Percentiles rank a stretch among this genome's conserved stretches.
Evolutionary conservation across 2,329 filamentous ascomycete genomes (phyloP).

Genomic region (Beauveria pseudobassiana): DNA sequence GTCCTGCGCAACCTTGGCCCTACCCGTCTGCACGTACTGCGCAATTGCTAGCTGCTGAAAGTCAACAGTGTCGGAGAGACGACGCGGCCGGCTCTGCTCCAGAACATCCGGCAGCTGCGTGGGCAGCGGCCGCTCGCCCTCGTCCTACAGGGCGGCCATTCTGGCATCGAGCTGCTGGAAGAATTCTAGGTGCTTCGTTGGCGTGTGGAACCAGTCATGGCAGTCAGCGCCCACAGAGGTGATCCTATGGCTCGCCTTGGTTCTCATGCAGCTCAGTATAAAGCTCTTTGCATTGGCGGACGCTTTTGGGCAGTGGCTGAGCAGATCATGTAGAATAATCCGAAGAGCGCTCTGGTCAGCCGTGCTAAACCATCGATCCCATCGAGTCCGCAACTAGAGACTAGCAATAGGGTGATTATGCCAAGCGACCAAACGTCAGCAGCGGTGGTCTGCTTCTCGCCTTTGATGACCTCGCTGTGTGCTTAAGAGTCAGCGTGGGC

Average conservation of each 20-base stretch:
- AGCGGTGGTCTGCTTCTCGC: conserved; percentile 23
- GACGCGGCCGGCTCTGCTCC: not conserved
- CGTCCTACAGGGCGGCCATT: conserved; percentile 21
- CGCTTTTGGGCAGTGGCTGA: conserved; percentile 6
- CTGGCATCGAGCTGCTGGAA: conserved; percentile 25
- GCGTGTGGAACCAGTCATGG: conserved; percentile 29
- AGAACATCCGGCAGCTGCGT: conserved; percentile 23
- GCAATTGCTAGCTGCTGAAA: not conserved
- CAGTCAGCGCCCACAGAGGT: conserved; percentile 20
- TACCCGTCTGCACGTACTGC: not conserved
- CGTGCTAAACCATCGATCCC: conserved; percentile 20
- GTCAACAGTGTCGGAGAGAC: not conserved
- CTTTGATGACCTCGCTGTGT: conserved; percentile 8
- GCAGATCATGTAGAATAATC: conserved; percentile 14
- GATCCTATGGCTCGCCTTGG: conserved; percentile 20
- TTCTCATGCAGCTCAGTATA: conserved; percentile 25
- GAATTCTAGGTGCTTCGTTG: conserved; percentile 22
- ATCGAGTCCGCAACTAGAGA: conserved; percentile 18
- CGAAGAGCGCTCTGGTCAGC: conserved; percentile 21
- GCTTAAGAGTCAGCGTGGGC: conserved; percentile 3
- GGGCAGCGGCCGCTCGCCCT: conserved; percentile 26
- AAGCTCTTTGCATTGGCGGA: conserved; percentile 24
- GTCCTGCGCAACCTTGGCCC: not conserved
- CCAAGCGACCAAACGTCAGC: conserved; percentile 49
- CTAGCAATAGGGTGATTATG: conserved; percentile 33